Conservation (phyloP, 192 early-diverging fungal species). For the Funneliformis mosseae region DNA sequence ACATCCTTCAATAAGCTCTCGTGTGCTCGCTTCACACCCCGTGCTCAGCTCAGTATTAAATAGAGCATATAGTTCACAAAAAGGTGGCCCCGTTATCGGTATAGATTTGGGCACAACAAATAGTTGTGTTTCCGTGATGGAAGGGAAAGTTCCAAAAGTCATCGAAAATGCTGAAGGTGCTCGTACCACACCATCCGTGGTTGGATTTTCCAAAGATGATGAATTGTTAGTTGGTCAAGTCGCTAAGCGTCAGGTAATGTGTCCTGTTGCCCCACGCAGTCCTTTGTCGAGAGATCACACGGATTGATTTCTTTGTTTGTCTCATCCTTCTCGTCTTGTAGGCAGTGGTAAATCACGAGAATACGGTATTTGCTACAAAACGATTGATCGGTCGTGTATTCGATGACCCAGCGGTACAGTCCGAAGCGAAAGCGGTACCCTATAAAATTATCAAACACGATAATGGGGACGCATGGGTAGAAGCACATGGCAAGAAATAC, state of each 20-base stretch:
- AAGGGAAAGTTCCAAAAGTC: constrained; percentile 94
- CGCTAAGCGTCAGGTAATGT: constrained; percentile 86
- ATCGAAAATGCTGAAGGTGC: constrained; percentile 97
- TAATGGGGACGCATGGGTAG: constrained; percentile 99
- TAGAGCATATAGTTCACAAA: constrained; percentile 59
- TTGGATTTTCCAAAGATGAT: constrained; percentile 94
- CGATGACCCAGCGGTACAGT: constrained; percentile 84
- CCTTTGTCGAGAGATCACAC: no score
- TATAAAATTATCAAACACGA: constrained; percentile 94
- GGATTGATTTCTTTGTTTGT: background rate
- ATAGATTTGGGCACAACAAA: constrained; percentile 99
- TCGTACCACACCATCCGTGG: constrained; percentile 95
- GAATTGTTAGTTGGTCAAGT: constrained; percentile 95
- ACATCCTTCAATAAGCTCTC: background rate
- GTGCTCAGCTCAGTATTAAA: background rate
- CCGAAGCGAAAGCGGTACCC: constrained; percentile 86
- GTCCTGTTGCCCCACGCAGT: background rate
- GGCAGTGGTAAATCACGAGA: constrained; percentile 97
- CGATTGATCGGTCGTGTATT: constrained; percentile 95
- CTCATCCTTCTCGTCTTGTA: background rate
- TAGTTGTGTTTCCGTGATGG: constrained; percentile 99
- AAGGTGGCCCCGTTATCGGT: constrained; percentile 89
- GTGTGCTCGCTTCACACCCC: no score
- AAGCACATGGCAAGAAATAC: constrained; percentile 92
- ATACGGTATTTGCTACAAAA: constrained; percentile 97